A percentile compares a stretch with the other conserved stretches of the same genome.
These are phyloP conservation scores for Tolypocladium tundrense DNA, from an alignment of 2,329 filamentous ascomycete genomes.

Conservation along the genomic window DNA sequence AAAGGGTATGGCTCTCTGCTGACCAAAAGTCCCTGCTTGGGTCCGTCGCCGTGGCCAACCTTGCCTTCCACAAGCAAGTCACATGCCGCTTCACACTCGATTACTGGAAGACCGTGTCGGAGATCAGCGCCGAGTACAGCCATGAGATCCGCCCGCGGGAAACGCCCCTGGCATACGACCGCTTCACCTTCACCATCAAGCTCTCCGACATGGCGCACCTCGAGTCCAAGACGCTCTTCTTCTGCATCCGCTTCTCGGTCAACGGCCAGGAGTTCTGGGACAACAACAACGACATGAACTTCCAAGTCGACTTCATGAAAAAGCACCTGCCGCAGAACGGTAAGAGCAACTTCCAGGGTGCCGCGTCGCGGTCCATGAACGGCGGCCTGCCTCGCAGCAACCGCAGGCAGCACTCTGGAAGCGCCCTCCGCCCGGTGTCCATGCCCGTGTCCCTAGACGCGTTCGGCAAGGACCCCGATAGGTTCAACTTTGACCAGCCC, in stretches of 20 bases:
- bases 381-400: slow-evolving; percentile 56
- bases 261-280: slow-evolving; percentile 88
- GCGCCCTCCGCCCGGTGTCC: slow-evolving; percentile 40
- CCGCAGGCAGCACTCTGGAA: slow-evolving; percentile 32
- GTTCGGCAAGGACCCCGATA: slow-evolving; percentile 51
- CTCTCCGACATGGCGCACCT: slow-evolving; percentile 84
- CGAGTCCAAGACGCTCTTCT: slow-evolving; percentile 83
- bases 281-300: slow-evolving; percentile 80
- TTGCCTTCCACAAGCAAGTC: slow-evolving; percentile 81
- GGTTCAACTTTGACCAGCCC: slow-evolving; percentile 48
- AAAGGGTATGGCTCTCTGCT: slow-evolving; percentile 74
- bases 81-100: slow-evolving; percentile 93
- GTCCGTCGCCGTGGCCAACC: slow-evolving; percentile 73
- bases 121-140: slow-evolving; percentile 81
- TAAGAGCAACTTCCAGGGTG: slow-evolving; percentile 42
- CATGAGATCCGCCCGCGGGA: slow-evolving; percentile 64
- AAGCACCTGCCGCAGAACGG: slow-evolving; percentile 55
- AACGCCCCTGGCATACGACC: slow-evolving; percentile 60
- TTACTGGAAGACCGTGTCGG: slow-evolving; percentile 97
- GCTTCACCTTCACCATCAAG: slow-evolving; percentile 92
- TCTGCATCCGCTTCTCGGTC: slow-evolving; percentile 83
- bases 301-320: slow-evolving; percentile 87
- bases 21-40: slow-evolving; percentile 85
- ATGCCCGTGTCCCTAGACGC: slow-evolving; percentile 56
- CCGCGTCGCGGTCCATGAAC: slow-evolving; percentile 38